Base-by-base conservation (phyloP, 768 basidiomycete species). In the Collybia sp. region DNA sequence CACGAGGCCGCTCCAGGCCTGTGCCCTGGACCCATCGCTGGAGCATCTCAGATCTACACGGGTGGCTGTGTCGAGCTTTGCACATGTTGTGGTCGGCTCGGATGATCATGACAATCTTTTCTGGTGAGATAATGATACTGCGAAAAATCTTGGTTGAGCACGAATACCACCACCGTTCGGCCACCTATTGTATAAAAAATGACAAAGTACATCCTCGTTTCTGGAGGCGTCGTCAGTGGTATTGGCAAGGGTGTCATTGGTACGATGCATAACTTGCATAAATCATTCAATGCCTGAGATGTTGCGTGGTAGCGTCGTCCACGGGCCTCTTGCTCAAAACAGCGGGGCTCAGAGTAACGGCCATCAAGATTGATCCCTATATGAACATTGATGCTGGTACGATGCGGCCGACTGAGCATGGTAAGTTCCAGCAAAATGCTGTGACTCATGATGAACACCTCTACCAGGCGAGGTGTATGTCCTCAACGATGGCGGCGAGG, bases 301-400 rank as follows among this genome's bases (percentile, higher is more conserved):
- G 30, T 54, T 47, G 35, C 43, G 44, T 36, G 17, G 43, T 45
- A 97, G 95, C 95, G 53, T 98, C 95, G 19, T 97, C 94, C 42
- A 97, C 95, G 5, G 95, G 95, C 48, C 73, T 98, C 43, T 78
- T 98, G 43, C 76, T 99, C 62, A 97, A 97, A 70, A 97, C 91
- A 37, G 83, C 86, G 32, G 95, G 95, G 40, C 76, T 96, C 50
- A 96, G 93, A 71, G 95, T 97, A 56, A 99, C 95, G 6, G 90
- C 95, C 10, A 97, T 99, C 76, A 99, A 99, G 71, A 98, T 99
- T 58, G 95, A 99, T 64, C 95, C 95, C 12, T 99, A 99, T 58
- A 98, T 99, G 95, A 99, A 99, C 70, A 97, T 99, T 57, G 95
- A 99, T 76, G 95, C 95, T 17, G 95, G 95, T 31, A 98, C 95